Percentiles rank a stretch among this genome's conserved stretches.
Conservation (phyloP, 202 grass and related monocot genomes). For the Zoysia matrella region DNA sequence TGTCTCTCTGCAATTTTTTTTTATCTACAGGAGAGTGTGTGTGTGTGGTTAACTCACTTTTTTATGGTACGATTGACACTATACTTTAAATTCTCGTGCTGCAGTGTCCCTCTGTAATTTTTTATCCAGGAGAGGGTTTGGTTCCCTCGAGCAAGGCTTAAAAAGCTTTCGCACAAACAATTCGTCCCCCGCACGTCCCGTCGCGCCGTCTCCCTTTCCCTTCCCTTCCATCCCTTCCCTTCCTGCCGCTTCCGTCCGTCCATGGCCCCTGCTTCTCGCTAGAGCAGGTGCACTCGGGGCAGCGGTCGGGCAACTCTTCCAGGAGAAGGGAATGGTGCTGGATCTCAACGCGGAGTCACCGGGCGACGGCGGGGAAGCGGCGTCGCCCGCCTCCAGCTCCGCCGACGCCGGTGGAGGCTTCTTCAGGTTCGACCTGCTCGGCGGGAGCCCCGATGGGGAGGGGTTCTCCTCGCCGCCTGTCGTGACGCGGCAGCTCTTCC, state of each 20-base stretch:
- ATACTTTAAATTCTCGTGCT: no score
- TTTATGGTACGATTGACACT: no score
- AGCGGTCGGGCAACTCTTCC: background rate
- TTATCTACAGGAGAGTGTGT: no score
- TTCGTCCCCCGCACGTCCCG: slow-evolving; percentile 48
- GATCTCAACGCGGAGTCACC: slow-evolving; percentile 85
- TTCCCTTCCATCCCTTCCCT: background rate
- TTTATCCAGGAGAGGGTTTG: no score
- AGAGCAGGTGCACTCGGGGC: background rate
- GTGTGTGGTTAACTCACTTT: no score
- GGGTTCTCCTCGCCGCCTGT: slow-evolving; percentile 36
- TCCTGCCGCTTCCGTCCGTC: background rate
- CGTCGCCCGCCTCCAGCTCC: slow-evolving; percentile 30
- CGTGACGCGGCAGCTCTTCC: slow-evolving; percentile 70
- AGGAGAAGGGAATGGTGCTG: slow-evolving; percentile 55
- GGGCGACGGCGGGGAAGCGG: slow-evolving; percentile 16
- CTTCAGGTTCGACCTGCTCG: slow-evolving; percentile 55
- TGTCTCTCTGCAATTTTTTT: no score
- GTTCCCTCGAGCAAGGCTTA: slow-evolving; percentile 14
- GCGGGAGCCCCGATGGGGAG: slow-evolving; percentile 34
- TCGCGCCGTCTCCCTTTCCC: slow-evolving; percentile 13
- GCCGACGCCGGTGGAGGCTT: slow-evolving; percentile 20
- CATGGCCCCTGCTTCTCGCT: background rate
- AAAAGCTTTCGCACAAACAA: slow-evolving; percentile 34
- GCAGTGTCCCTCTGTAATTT: no score